Conservation (phyloP, 2,329 filamentous ascomycete species). For the Cercospora sojina region DNA sequence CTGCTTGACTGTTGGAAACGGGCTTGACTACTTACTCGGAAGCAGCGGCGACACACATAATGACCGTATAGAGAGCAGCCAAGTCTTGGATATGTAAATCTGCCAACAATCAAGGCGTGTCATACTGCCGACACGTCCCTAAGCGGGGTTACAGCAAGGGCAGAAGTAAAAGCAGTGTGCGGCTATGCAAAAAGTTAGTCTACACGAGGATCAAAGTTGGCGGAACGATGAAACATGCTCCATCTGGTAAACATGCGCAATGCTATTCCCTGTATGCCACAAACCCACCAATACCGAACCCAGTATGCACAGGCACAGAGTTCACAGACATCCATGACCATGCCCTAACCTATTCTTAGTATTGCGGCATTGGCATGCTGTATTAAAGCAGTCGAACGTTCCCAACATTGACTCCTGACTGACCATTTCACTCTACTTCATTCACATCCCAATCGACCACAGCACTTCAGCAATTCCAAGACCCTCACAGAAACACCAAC, state of each 20-base stretch:
- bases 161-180: neutral
- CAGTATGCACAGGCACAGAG: neutral
- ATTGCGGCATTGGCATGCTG: neutral
- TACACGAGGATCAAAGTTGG: neutral
- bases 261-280: neutral
- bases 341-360: neutral
- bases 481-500: neutral
- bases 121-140: neutral
- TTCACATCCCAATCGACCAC: neutral
- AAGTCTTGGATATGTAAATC: neutral
- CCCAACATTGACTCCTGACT: neutral
- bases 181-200: neutral
- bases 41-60: neutral
- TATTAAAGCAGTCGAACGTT: neutral
- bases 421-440: neutral
- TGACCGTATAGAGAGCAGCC: neutral
- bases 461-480: neutral
- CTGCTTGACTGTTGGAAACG: neutral
- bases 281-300: neutral
- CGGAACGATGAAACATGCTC: neutral
- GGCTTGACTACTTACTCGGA: neutral
- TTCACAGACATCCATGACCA: neutral
- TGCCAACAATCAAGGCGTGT: neutral
- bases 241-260: neutral
- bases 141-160: neutral